Evolutionary conservation across 2,329 filamentous ascomycete species (phyloP).

Genomic region (Ascochyta lentis): DNA sequence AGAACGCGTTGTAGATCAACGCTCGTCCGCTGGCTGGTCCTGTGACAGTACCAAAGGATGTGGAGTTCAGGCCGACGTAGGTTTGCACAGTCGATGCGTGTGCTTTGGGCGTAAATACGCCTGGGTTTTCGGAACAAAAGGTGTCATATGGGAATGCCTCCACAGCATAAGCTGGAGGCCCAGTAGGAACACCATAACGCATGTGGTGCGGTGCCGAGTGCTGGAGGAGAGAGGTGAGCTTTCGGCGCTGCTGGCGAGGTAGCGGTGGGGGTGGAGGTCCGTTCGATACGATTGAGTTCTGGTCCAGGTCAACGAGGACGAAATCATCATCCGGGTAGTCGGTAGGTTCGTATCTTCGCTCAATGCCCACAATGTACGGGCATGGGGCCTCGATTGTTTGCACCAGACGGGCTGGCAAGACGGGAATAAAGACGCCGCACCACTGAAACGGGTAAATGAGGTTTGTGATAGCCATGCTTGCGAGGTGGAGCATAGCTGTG

Average conservation of each 20-base stretch:
- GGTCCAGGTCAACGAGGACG: slow-evolving; percentile 91
- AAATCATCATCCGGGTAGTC: slow-evolving; percentile 94
- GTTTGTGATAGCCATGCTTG: slow-evolving; percentile 83
- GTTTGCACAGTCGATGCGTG: slow-evolving; percentile 77
- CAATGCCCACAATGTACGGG: slow-evolving; percentile 95
- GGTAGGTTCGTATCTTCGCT: slow-evolving; percentile 85
- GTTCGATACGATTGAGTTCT: slow-evolving; percentile 87
- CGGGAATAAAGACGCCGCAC: slow-evolving; percentile 92
- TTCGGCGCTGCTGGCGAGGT: slow-evolving; percentile 87
- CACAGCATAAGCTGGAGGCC: slow-evolving; percentile 89
- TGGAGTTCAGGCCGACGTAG: slow-evolving; percentile 88
- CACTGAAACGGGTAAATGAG: slow-evolving; percentile 90
- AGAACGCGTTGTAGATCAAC: slow-evolving; percentile 90
- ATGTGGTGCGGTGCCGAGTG: slow-evolving; percentile 88
- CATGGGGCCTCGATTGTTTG: slow-evolving; percentile 94
- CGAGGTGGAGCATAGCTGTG: slow-evolving; percentile 93
- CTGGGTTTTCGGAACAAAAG: slow-evolving; percentile 84
- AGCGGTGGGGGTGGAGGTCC: slow-evolving; percentile 75
- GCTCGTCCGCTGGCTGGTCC: slow-evolving; percentile 59
- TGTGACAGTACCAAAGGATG: slow-evolving; percentile 77
- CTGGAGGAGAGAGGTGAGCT: slow-evolving; percentile 86
- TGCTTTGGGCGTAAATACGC: slow-evolving; percentile 77
- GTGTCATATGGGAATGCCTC: slow-evolving; percentile 91
- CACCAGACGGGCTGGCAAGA: slow-evolving; percentile 84
- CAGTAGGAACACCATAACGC: slow-evolving; percentile 83